Base-by-base conservation (phyloP, 2,329 filamentous ascomycete genomes). In the Penicillium janthinellum region DNA sequence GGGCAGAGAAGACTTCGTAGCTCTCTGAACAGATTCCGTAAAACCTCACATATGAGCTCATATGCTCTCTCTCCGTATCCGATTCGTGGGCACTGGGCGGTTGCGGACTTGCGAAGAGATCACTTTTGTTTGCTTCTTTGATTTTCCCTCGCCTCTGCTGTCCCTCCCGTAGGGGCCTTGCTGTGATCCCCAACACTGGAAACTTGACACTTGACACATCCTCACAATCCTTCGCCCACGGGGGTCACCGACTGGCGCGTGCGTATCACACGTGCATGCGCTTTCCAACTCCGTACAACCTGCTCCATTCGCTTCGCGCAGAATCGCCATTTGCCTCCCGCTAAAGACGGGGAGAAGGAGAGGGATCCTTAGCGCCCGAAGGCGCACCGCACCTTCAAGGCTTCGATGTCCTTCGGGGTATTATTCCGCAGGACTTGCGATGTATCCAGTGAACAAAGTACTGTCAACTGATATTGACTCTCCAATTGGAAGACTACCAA, bases 231-330 rank as follows among this genome's bases (percentile, higher is more conserved):
- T 45, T 20, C 37, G 20, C 56, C 62, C 39, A 28, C 22, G 25
- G 44, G 57, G 58, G 47, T 63, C 55, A 42, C 56, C 41, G 15
- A 20, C 47, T 52, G 62, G 62, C 49, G 59, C 62, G 62, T 62
- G 62, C 62, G 52, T 58, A 28, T 34, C 50, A 64, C 59, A 64
- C 62, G 59, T 64, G 62, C 52, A 50, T 28, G 42, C 5, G 12
- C 20, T 15, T 25, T 25, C 42, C 25, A 25, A 25, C 17, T 45
- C 14, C 6, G 42, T 45, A 28, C 5, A 2, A 28, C 14, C 6
- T 45, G 42, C 42, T 12, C 42, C 42, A 45, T 45, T 45, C 42
- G 42, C 4, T 25, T 45, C 7, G 20, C 20, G 12, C 42, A 45
- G 42, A 14, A 45, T 45, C 42, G 22, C 42, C 20, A 25, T 25